Evolutionary conservation across 208 protist species (phyloP).

Genomic region (Balamuthia mandrillaris): DNA sequence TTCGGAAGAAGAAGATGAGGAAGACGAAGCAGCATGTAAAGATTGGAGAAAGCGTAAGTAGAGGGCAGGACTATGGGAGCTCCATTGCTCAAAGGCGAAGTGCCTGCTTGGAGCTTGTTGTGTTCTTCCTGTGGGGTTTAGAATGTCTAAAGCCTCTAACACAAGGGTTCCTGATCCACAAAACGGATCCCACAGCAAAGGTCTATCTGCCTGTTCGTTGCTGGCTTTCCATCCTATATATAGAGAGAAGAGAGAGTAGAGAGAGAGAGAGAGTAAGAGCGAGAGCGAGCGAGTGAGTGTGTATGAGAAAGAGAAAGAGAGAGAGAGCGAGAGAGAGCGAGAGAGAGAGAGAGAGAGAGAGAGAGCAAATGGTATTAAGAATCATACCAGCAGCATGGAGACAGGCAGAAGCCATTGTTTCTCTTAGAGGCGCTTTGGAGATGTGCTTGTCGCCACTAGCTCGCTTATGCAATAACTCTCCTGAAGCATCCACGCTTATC

Average conservation of each 20-base stretch:
- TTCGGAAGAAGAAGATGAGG: background rate
- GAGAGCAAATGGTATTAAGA: no score
- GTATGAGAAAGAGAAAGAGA: no score
- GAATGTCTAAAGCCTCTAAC: no score
- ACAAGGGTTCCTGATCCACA: background rate
- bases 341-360: no score
- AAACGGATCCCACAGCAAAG: background rate
- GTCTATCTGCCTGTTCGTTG: no score
- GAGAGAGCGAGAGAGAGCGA: no score
- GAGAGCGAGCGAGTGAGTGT: no score
- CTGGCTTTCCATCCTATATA: no score
- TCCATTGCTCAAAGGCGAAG: conserved; percentile 7
- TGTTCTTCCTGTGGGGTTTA: background rate
- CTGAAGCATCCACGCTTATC: conserved; percentile 19
- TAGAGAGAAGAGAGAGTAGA: no score
- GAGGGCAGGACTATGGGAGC: background rate
- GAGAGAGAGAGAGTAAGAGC: no score
- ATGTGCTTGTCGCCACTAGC: background rate
- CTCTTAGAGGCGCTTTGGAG: background rate
- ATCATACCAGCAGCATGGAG: no score
- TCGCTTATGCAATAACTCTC: background rate
- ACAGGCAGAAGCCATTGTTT: conserved; percentile 14
- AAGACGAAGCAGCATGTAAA: background rate
- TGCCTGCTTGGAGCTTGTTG: background rate
- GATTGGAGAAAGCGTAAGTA: no score